These are phyloP conservation scores for Salix brachista DNA, from an alignment of 345 rosid species.

Conservation along the genomic window DNA sequence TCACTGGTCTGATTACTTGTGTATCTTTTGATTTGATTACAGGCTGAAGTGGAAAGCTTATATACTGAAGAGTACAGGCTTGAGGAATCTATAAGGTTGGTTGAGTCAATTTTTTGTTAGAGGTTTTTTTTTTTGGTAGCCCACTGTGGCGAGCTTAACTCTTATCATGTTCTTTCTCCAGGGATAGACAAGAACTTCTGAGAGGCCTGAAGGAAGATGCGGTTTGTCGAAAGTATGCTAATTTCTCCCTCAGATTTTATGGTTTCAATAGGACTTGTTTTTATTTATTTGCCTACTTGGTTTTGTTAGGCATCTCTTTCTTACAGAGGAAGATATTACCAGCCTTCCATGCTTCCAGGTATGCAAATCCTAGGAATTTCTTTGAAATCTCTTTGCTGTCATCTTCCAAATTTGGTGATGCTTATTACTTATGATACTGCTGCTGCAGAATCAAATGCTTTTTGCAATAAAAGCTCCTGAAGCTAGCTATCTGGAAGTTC, in stretches of 20 bases:
- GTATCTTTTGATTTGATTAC: constrained; percentile 11
- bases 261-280: constrained; percentile 1
- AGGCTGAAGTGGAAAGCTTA: constrained; percentile 56
- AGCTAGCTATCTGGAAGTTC: constrained; percentile 67
- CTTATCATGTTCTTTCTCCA: constrained; percentile 27
- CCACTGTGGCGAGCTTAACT: constrained; percentile 13
- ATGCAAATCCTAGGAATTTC: constrained; percentile 12
- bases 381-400: not conserved
- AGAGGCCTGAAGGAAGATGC: constrained; percentile 51
- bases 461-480: constrained; percentile 68
- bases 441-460: constrained; percentile 54
- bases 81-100: constrained; percentile 59
- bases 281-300: constrained; percentile 7
- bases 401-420: not conserved
- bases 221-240: constrained; percentile 35
- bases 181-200: constrained; percentile 54
- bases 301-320: constrained; percentile 49
- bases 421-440: not conserved
- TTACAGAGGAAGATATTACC: constrained; percentile 57
- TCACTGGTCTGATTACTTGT: not conserved
- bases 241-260: not conserved
- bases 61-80: constrained; percentile 49
- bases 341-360: constrained; percentile 64
- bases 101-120: constrained; percentile 11
- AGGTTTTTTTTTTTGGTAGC: constrained; percentile 2